Conservation (phyloP, 2,329 filamentous ascomycete species). For the Fusarium verticillioides region DNA sequence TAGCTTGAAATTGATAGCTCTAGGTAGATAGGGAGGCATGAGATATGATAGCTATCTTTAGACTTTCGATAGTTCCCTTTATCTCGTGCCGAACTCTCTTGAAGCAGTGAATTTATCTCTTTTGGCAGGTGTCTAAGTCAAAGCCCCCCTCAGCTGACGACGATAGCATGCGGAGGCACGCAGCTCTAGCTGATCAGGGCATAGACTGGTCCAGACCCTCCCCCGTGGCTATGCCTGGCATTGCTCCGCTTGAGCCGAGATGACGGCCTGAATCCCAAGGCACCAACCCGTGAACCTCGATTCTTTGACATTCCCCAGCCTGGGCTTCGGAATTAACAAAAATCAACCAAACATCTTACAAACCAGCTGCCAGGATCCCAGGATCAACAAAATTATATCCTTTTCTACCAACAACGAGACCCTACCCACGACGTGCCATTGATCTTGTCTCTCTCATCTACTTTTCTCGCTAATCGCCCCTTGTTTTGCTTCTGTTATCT, state of each 20-base stretch:
- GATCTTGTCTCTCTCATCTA: background rate
- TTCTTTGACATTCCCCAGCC: constrained; percentile 23
- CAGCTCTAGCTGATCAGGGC: background rate
- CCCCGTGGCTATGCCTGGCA: background rate
- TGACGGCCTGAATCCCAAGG: constrained; percentile 7
- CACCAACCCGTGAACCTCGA: background rate
- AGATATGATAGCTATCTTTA: background rate
- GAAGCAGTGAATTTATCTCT: background rate
- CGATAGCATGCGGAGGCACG: background rate
- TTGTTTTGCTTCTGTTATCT: constrained; percentile 12
- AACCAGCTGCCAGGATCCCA: constrained; percentile 28
- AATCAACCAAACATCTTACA: constrained; percentile 39
- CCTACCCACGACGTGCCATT: constrained; percentile 1
- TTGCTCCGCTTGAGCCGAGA: constrained; percentile 24
- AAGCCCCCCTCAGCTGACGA: background rate
- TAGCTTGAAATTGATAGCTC: background rate
- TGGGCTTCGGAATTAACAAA: constrained; percentile 5
- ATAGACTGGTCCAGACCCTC: background rate
- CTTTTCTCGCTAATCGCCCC: background rate
- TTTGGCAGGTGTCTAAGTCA: background rate
- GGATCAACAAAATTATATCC: constrained; percentile 27
- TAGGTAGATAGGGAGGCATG: background rate
- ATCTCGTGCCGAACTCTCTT: background rate
- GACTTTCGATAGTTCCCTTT: background rate
- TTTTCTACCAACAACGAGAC: background rate